Evolutionary conservation across 2,329 filamentous ascomycete genomes (phyloP).

Genomic region (Cladosporium sp.): DNA sequence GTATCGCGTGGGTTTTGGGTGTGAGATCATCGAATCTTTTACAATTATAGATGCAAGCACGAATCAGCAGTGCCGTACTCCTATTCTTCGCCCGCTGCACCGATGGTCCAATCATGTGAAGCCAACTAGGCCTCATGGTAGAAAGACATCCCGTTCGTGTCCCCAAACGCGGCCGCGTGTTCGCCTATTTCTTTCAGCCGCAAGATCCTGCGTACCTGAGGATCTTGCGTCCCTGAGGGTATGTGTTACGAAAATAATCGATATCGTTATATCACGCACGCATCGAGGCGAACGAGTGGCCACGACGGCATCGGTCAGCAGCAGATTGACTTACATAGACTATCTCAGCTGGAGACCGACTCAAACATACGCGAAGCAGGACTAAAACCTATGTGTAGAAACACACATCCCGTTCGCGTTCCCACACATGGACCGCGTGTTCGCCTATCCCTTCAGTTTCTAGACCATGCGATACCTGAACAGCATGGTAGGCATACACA

Average conservation of each 20-base stretch:
- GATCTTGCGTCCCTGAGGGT: neutral
- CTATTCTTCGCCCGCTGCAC: neutral
- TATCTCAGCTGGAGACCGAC: neutral
- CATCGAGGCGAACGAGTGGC: no score
- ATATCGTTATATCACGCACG: no score
- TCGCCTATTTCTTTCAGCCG: neutral
- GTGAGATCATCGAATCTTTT: neutral
- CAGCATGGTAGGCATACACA: no score
- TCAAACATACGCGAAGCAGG: neutral
- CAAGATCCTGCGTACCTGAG: neutral
- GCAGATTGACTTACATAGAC: neutral
- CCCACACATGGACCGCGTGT: neutral
- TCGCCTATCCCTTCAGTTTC: neutral
- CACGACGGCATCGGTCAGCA: no score
- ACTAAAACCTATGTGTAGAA: no score
- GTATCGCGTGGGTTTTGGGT: neutral
- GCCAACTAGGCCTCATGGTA: neutral
- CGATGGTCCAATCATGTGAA: neutral
- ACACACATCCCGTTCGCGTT: neutral
- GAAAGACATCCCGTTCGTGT: neutral
- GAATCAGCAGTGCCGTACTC: neutral
- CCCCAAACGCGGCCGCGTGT: neutral
- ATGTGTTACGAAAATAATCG: no score
- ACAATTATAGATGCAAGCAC: neutral
- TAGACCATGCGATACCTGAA: neutral